Base-by-base conservation (phyloP, 805 yeast species). In the Zygotorulaspora chibaensis region DNA sequence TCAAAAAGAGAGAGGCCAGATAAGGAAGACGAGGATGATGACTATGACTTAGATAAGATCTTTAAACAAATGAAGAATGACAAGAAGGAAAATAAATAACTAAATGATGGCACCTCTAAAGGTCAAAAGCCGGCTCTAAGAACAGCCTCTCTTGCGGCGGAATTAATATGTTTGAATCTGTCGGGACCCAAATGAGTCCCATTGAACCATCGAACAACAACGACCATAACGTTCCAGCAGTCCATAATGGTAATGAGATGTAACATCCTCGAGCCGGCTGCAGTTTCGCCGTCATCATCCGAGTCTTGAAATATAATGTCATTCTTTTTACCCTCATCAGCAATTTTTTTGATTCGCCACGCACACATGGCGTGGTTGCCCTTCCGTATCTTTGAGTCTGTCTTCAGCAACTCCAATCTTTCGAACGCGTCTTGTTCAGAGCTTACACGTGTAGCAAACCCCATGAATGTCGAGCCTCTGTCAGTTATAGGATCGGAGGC, bases 261-360 rank as follows among this genome's bases (percentile, higher is more conserved):
- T 41, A 89, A 65, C 73, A 90, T 69, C 47, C 96, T 70, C 4
- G 90, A 80, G 8, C 99, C 99, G 1, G 98, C 96, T 0, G 98
- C 98, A 0, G 95, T 76, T 61, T 93, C 99, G 2, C 99, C 99
- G 61, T 91, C 99, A 63, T 93, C 98, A 59, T 93, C 97, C 56
- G 87, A 89, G 56, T 93, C 97, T 56, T 87, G 93, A 39, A 73
- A 76, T 30, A 75, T 72, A 0, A 80, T 76, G 0, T 82, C 87
- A 17, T 33, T 33, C 23, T 67, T 57, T 3, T 41, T 35, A 25
- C 48, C 43, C 16, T 36, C 47, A 15, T 72, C 70, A 13, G 53
- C 43, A 1, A 59, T 67, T 0, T 60, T 63, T 45, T 73, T 72
- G 2, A 93, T 83, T 51, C 98, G 70, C 84, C 91, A 90, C 0